Base-by-base conservation (phyloP, 2,329 filamentous ascomycete species). In the Nemania serpens region DNA sequence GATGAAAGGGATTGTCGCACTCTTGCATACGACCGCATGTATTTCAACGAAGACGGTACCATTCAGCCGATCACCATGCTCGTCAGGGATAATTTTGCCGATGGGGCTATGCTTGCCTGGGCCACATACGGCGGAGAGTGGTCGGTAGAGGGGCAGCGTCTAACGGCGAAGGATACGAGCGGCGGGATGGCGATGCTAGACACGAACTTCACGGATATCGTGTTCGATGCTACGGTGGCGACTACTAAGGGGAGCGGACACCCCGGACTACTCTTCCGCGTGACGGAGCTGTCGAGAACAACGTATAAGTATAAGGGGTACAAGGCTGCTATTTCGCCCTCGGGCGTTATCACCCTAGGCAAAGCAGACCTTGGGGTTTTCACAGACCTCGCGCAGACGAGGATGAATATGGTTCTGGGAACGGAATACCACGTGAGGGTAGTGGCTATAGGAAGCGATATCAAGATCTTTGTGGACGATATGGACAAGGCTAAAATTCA, bases 11-110 rank as follows among this genome's bases (percentile, higher is more conserved):
- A 82, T 59, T 77, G 82, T 66, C 77, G 80, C 6, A 75, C 77
- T 5, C 68, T 78, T 4, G 79, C 78, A 18, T 81, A 82, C 52
- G 80, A 82, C 65, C 75, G 78, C 13, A 77, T 82, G 73, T 74
- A 77, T 59, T 82, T 82, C 62, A 74, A 78, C 61, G 70, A 72
- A 0, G 69, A 78, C 37, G 78, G 76, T 5, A 77, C 74, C 36
- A 81, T 82, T 42, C 64, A 73, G 52, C 75, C 75, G 0, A 71
- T 82, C 3, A 70, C 68, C 41, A 81, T 83, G 77, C 70, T 78
- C 9, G 77, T 79, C 3, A 74, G 75, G 55, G 77, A 79, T 61
- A 74, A 79, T 62, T 79, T 79, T 46, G 67, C 73, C 7, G 75
- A 79, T 55, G 76, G 75, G 3, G 66, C 74, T n/a, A 74, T 75